Evolutionary conservation across 2,329 filamentous ascomycete genomes (phyloP).

Genomic region (Neocucurbitaria cava): DNA sequence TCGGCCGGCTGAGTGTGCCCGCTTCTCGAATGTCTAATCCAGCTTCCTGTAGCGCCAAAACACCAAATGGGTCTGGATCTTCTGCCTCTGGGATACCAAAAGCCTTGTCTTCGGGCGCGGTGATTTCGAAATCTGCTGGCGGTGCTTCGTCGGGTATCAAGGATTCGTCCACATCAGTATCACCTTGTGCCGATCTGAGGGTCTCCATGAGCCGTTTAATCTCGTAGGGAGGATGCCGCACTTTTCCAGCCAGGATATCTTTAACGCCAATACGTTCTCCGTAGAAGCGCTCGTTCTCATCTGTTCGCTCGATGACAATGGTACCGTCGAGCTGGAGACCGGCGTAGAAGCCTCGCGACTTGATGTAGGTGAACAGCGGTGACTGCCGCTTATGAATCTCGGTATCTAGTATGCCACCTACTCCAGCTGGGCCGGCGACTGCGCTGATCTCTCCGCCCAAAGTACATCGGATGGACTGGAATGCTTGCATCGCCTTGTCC

Average conservation of each 20-base stretch:
- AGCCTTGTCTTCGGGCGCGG: conserved; percentile 52
- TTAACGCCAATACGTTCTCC: conserved; percentile 67
- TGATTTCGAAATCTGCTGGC: conserved; percentile 75
- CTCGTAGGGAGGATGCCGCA: conserved; percentile 62
- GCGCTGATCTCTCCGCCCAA: conserved; percentile 82
- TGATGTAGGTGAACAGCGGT: conserved; percentile 85
- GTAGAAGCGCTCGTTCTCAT: conserved; percentile 89
- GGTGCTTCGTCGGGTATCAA: conserved; percentile 74
- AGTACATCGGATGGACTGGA: conserved; percentile 79
- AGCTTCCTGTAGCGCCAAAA: conserved; percentile 87
- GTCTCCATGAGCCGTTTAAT: conserved; percentile 75
- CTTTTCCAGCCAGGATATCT: conserved; percentile 69
- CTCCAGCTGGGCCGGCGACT: conserved; percentile 77
- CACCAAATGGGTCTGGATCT: conserved; percentile 91
- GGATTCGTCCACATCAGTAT: conserved; percentile 73
- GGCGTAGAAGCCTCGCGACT: conserved; percentile 86
- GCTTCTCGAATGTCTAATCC: conserved; percentile 90
- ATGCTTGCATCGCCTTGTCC: conserved; percentile 80
- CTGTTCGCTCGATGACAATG: conserved; percentile 82
- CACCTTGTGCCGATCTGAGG: conserved; percentile 85
- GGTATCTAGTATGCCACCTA: conserved; percentile 75
- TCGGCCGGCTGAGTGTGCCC: conserved; percentile 75
- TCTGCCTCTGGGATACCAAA: conserved; percentile 82
- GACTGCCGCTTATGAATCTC: conserved; percentile 72
- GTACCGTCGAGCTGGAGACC: conserved; percentile 88